phyloP scores from a whole-genome alignment of 116 monocot genomes.

The Posidonia oceanica region DNA sequence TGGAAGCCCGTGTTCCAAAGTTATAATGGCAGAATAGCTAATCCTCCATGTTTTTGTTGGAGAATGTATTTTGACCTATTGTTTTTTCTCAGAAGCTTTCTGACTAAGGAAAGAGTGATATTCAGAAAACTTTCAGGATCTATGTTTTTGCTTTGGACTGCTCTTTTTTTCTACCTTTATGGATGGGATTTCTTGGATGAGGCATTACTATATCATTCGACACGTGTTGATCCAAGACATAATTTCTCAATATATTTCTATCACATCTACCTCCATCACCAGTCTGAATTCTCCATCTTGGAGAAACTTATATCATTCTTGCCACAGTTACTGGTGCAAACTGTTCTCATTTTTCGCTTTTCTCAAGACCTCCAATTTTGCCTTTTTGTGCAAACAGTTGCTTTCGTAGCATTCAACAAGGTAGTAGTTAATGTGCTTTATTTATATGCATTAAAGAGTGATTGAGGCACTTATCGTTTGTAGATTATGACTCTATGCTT shows the following conservation, averaged over 20 bases:
- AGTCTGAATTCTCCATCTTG: slow-evolving; percentile 52
- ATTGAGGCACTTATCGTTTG: too few species aligned
- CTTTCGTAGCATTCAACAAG: slow-evolving; percentile 95
- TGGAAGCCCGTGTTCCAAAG: slow-evolving; percentile 19
- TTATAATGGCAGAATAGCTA: background rate
- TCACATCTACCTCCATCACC: slow-evolving; percentile 89
- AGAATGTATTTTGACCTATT: slow-evolving; percentile 8
- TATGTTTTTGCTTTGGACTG: slow-evolving; percentile 56
- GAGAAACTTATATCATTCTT: slow-evolving; percentile 81
- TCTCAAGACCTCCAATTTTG: slow-evolving; percentile 67
- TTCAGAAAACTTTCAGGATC: slow-evolving; percentile 85
- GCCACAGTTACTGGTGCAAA: slow-evolving; percentile 76
- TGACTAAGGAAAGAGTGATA: slow-evolving; percentile 46
- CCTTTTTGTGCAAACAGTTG: slow-evolving; percentile 75
- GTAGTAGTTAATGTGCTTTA: slow-evolving; percentile 10
- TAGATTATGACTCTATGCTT: too few species aligned
- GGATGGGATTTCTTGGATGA: slow-evolving; percentile 94
- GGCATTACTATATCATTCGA: slow-evolving; percentile 84
- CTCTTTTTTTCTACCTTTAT: slow-evolving; percentile 66
- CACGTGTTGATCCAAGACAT: slow-evolving; percentile 89
- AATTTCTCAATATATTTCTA: slow-evolving; percentile 99
- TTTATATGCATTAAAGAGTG: too few species aligned
- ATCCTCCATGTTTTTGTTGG: slow-evolving; percentile 5
- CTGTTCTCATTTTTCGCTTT: slow-evolving; percentile 46
- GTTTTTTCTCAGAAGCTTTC: slow-evolving; percentile 18